A percentile compares a stretch with the other conserved stretches of the same genome.
These are phyloP conservation scores for Infundibulicybe gibba DNA, from an alignment of 768 basidiomycete genomes.

Conservation along the genomic window DNA sequence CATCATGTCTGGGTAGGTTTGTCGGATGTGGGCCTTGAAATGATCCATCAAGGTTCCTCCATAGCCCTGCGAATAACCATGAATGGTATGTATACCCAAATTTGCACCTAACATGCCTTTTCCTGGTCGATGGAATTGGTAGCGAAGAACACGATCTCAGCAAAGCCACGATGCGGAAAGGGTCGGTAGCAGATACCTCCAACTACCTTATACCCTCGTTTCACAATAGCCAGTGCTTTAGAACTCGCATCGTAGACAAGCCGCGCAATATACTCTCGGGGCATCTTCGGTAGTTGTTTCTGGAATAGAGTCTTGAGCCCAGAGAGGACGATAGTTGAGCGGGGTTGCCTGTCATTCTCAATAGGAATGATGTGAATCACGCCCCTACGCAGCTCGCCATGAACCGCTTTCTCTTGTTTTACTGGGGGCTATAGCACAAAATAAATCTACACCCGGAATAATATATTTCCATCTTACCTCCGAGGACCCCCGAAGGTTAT, in stretches of 20 bases:
- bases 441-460: too few relatives aligned
- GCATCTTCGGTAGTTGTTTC: slow-evolving; percentile 98
- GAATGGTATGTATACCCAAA: not conserved
- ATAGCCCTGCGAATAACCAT: slow-evolving; percentile 67
- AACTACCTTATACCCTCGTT: slow-evolving; percentile 92
- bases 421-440: slow-evolving; percentile 37
- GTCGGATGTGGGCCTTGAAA: slow-evolving; percentile 89
- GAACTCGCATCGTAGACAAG: slow-evolving; percentile 93
- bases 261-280: slow-evolving; percentile 95
- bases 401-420: slow-evolving; percentile 74
- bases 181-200: slow-evolving; percentile 97
- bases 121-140: slow-evolving; percentile 96
- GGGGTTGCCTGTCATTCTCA: slow-evolving; percentile 74
- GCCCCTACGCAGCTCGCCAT: slow-evolving; percentile 74
- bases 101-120: slow-evolving; percentile 59
- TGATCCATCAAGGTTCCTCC: slow-evolving; percentile 99
- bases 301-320: slow-evolving; percentile 98
- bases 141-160: slow-evolving; percentile 98
- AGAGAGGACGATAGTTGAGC: slow-evolving; percentile 82
- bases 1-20: slow-evolving; percentile 82
- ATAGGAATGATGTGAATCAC: slow-evolving; percentile 84
- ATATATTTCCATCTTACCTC: too few relatives aligned
- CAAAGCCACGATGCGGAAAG: slow-evolving; percentile 91
- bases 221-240: slow-evolving; percentile 91
- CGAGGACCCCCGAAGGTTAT: too few relatives aligned